Evolutionary conservation across 2,329 filamentous ascomycete species (phyloP), one percentile per base, ranked within the genome.

Genomic region (Stachybotrys chlorohalonatus): DNA sequence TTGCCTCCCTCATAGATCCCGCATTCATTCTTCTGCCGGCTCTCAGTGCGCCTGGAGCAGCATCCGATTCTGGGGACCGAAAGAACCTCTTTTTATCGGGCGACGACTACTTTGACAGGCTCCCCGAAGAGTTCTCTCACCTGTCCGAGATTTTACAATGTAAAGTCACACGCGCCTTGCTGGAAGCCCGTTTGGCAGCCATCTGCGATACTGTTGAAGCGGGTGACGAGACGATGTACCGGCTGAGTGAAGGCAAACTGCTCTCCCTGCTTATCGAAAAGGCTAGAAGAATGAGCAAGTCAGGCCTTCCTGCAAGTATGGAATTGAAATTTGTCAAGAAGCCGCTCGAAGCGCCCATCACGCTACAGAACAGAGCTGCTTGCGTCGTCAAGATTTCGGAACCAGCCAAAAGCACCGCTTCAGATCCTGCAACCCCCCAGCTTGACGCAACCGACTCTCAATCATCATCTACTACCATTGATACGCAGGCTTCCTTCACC

Each of bases 201-300:
- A 77, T 94, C 6, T 95, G 92, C 70, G 91, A 96, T 63, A 86
- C 80, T 0, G 87, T 95, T 11, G 87, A 94, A 39, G 89, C 88
- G 1, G 89, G 87, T 13, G 89, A 89, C 57, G 91, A 96, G 68
- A 82, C 74, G 54, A 90, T 96, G 89, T 96, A 88, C 69, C 83
- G 90, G 11, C 73, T 95, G 30, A 94, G 79, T 62, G 80, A 88
- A 63, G 73, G 77, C 11, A 95, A 91, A 66, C 78, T 96, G 1
- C 64, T 87, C 7, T 65, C 70, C 2, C 77, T 86, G 54, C 65
- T 97, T 1, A 58, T 92, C 7, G 65, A 70, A 16, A 97, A 96
- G 69, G 90, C 91, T 6, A 77, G 78, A 57, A 77, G 76, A 6
- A 87, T 95, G 78, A 76, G 78, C n/a, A 70, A 73, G 5, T 74